phyloP scores from a whole-genome alignment of 2,329 filamentous ascomycete species.

The Paracoccidioides brasiliensis region DNA sequence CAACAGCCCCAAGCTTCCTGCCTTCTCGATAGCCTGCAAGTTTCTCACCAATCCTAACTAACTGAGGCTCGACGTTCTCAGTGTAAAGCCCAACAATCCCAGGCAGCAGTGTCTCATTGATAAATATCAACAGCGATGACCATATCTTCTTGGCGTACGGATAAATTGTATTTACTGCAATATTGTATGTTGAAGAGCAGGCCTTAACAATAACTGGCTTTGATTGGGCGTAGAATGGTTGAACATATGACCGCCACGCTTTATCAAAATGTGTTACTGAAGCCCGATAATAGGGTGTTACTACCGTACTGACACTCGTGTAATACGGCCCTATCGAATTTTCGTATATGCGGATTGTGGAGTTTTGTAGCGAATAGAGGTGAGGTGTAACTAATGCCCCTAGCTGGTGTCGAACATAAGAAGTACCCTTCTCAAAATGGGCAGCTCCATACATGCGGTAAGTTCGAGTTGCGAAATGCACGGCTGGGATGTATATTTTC shows the following conservation, averaged over 20 bases:
- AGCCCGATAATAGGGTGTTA: constrained; percentile 61
- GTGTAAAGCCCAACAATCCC: constrained; percentile 67
- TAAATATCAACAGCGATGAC: constrained; percentile 55
- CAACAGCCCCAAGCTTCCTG: constrained; percentile 47
- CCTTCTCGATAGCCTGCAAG: constrained; percentile 53
- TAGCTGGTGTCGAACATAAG: constrained; percentile 62
- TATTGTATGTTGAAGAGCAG: constrained; percentile 53
- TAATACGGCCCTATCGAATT: constrained; percentile 61
- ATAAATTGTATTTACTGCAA: constrained; percentile 56
- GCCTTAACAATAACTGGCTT: constrained; percentile 59
- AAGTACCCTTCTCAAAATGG: constrained; percentile 52
- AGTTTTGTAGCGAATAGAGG: constrained; percentile 49
- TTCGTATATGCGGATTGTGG: constrained; percentile 55
- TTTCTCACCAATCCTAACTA: constrained; percentile 81
- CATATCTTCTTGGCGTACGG: constrained; percentile 61
- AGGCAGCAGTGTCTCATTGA: constrained; percentile 69
- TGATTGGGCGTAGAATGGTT: constrained; percentile 63
- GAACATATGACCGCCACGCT: constrained; percentile 57
- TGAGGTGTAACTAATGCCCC: constrained; percentile 64
- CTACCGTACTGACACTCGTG: constrained; percentile 41
- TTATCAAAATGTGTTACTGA: constrained; percentile 50
- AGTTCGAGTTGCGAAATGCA: constrained; percentile 46
- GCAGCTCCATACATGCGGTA: constrained; percentile 63
- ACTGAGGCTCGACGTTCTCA: constrained; percentile 88
- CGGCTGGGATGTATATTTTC: constrained; percentile 54